Percentiles rank a stretch among this genome's conserved stretches.
phyloP scores from a whole-genome alignment of 768 basidiomycete genomes.

The Brasilioporus rufonigricans region DNA sequence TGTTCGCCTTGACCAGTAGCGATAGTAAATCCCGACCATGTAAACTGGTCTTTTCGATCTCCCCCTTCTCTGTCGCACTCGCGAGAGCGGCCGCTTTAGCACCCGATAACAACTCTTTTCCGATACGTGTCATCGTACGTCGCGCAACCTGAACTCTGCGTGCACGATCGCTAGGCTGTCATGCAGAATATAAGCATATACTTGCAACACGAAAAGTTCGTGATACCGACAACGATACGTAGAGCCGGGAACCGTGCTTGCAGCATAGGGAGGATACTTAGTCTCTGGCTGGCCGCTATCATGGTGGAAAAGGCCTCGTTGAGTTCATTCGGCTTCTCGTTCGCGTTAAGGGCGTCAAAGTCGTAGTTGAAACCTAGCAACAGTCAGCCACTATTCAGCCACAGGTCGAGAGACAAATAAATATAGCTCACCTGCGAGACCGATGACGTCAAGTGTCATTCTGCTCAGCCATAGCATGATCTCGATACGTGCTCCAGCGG shows the following conservation, averaged over 20 bases:
- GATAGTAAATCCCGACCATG: no score
- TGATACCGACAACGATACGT: conserved; percentile 37
- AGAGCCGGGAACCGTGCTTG: conserved; percentile 37
- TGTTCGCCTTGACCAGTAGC: no score
- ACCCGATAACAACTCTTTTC: conserved; percentile 42
- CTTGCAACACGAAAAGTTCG: neutral
- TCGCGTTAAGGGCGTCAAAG: conserved; percentile 31
- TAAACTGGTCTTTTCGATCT: conserved; percentile 36
- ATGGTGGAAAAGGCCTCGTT: conserved; percentile 32
- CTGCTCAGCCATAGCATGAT: conserved; percentile 32
- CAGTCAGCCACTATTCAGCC: neutral
- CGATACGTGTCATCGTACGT: conserved; percentile 48
- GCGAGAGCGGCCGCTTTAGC: conserved; percentile 43
- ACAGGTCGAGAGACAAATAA: neutral
- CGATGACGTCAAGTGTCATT: conserved; percentile 40
- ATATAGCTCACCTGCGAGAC: conserved; percentile 33
- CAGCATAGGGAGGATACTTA: conserved; percentile 28
- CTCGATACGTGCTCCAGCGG: conserved; percentile 23
- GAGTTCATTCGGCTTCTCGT: conserved; percentile 30
- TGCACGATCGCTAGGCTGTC: conserved; percentile 22
- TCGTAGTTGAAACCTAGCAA: conserved; percentile 35
- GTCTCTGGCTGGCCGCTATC: neutral
- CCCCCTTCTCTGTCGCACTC: conserved; percentile 24
- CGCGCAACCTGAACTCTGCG: conserved; percentile 29
- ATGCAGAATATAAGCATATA: neutral